Evolutionary conservation across 129 eudicot species (phyloP), one percentile per base, ranked within the genome.

Genomic region (Heracleum sosnowskyi): DNA sequence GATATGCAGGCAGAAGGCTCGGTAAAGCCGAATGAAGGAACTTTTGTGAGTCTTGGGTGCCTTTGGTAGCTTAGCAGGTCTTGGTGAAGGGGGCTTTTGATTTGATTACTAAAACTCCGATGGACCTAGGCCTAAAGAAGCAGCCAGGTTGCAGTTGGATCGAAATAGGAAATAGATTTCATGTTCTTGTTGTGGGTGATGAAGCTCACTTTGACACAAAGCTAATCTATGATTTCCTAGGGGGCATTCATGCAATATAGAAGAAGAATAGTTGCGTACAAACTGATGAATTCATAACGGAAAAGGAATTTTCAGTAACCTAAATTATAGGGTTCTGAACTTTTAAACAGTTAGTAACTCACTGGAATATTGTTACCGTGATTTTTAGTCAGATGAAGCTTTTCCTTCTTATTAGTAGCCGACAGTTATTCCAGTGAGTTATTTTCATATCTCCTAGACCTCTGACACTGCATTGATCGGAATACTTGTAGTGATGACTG

Each of bases 81-180:
- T n/a, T n/a, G n/a, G n/a, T n/a, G n/a, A n/a, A n/a, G n/a, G n/a
- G n/a, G n/a, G n/a, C n/a, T n/a, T n/a, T n/a, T n/a, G n/a, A n/a
- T n/a, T n/a, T n/a, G n/a, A n/a, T n/a, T n/a, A n/a, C n/a, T n/a
- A n/a, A n/a, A n/a, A n/a, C n/a, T n/a, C n/a, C n/a, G n/a, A n/a
- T n/a, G 35, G 35, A 62, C 34, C 26, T 26, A 28, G 69, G 69
- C 34, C 28, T 62, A 18, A 62, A 62, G 69, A 62, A 62, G 69
- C 69, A 62, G 35, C 69, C 69, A 62, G 69, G 69, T 62, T 62
- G 69, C 69, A 62, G 69, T 62, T 44, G 47, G 47, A 44, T 44
- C 47, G 47, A 44, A 44, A 44, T 44, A 15, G 71, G 37, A 31
- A 64, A 12, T 33, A 64, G 71, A 39, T 64, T 64, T 11, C 15